Conservation (phyloP, 176 grass and related monocot species). For the Musa beccarii region DNA sequence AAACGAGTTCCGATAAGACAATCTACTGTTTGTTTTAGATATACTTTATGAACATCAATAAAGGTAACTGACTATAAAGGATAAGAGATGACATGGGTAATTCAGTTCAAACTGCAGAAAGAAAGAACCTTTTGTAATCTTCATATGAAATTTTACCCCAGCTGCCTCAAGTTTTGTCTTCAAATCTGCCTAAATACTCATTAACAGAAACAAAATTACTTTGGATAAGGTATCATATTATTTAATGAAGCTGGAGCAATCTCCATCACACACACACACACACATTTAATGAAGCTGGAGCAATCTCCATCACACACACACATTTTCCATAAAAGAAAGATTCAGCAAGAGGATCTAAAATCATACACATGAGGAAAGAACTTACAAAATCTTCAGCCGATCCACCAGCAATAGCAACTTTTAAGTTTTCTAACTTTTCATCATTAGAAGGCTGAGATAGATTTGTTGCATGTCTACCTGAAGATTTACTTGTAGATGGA, state of each 20-base stretch:
- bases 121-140: conserved; percentile 69
- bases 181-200: conserved; percentile 47
- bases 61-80: conserved; percentile 4
- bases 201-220: neutral
- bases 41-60: neutral
- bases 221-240: neutral
- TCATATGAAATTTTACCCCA: conserved; percentile 54
- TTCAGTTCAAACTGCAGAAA: neutral
- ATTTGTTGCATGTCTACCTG: conserved; percentile 28
- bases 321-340: neutral
- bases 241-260: neutral
- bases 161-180: conserved; percentile 63
- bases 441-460: conserved; percentile 21
- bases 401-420: conserved; percentile 60
- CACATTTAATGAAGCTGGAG: neutral
- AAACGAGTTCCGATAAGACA: neutral
- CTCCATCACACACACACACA: neutral
- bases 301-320: neutral
- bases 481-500: conserved; percentile 57
- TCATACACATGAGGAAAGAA: conserved; percentile 12
- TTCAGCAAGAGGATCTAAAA: neutral
- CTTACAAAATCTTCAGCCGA: conserved; percentile 50
- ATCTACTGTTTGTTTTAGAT: neutral
- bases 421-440: conserved; percentile 67
- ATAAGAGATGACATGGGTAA: conserved; percentile 2